A percentile compares a stretch with the other conserved stretches of the same genome.
phyloP scores from a whole-genome alignment of 2,329 filamentous ascomycete species.

The Ceratocystis colombiana region DNA sequence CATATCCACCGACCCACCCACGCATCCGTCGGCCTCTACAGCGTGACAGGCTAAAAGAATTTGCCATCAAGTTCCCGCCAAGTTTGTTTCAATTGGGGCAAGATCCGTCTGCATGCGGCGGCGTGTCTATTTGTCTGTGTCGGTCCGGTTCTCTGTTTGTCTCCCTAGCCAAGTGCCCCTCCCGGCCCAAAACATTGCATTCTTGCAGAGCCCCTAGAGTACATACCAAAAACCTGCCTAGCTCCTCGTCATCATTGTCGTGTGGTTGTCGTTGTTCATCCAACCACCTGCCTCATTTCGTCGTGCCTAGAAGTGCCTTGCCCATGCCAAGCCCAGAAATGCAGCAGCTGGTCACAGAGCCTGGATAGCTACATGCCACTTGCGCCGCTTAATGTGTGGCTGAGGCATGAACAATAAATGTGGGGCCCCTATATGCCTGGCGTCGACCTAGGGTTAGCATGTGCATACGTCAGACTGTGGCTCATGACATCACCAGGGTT shows the following conservation, averaged over 20 bases:
- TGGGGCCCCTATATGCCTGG: background rate
- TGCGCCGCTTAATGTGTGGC: slow-evolving; percentile 5
- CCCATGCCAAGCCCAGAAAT: background rate
- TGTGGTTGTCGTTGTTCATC: background rate
- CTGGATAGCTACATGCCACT: background rate
- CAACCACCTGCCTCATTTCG: background rate
- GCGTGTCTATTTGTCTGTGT: too few species aligned
- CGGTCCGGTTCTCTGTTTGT: too few species aligned
- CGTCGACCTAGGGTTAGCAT: background rate
- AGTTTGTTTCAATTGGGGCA: too few species aligned
- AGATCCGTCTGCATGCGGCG: too few species aligned
- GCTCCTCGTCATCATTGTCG: background rate
- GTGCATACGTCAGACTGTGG: background rate
- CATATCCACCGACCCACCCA: too few species aligned
- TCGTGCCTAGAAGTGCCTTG: background rate
- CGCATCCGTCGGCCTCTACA: too few species aligned
- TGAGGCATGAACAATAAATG: slow-evolving; percentile 6
- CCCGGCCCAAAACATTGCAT: too few species aligned
- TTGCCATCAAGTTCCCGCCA: too few species aligned
- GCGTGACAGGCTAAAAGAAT: too few species aligned
- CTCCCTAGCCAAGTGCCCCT: too few species aligned
- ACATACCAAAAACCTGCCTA: too few species aligned
- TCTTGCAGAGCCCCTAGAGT: too few species aligned
- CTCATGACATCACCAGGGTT: background rate
- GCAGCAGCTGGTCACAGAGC: background rate